Conservation (phyloP, 2,329 filamentous ascomycete genomes). For the Fusarium solani-melongenae region DNA sequence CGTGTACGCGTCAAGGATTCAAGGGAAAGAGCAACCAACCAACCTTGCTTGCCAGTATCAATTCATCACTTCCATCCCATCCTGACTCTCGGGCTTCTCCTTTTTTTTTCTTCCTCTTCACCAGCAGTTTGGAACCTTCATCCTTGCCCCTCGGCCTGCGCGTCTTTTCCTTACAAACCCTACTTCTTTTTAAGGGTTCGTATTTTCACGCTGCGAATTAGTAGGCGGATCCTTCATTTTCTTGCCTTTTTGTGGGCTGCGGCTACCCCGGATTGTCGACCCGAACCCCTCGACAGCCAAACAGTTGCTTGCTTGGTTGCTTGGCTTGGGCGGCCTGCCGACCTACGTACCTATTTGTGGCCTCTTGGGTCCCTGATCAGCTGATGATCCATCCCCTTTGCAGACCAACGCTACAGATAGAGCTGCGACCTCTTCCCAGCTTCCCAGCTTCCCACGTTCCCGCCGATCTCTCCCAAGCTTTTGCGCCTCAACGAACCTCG, state of each 20-base stretch:
- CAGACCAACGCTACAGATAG: slow-evolving; percentile 37
- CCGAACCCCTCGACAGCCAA: slow-evolving; percentile 30
- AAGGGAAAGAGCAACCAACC: not conserved
- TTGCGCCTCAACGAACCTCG: slow-evolving; percentile 20
- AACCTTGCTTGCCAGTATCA: not conserved
- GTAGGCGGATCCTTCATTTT: slow-evolving; percentile 36
- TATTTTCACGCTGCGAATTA: slow-evolving; percentile 8
- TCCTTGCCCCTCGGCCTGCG: not conserved
- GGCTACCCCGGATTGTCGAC: slow-evolving; percentile 43
- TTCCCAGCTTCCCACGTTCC: slow-evolving; percentile 32
- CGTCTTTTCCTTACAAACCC: not conserved
- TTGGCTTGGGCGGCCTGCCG: slow-evolving; percentile 8
- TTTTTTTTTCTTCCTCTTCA: not conserved
- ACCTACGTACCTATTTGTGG: slow-evolving; percentile 29
- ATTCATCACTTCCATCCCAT: slow-evolving; percentile 1
- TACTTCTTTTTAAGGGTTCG: not conserved
- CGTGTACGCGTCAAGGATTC: slow-evolving; percentile 3
- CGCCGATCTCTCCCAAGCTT: slow-evolving; percentile 39
- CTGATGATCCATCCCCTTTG: slow-evolving; percentile 46
- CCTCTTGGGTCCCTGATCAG: slow-evolving; percentile 41
- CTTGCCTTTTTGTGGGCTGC: slow-evolving; percentile 32
- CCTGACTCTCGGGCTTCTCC: not conserved
- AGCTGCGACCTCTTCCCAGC: slow-evolving; percentile 39
- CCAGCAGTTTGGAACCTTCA: not conserved
- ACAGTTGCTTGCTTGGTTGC: slow-evolving; percentile 24